Conservation (phyloP, 306 rosid genomes). For the Ormosia semicastrata region DNA sequence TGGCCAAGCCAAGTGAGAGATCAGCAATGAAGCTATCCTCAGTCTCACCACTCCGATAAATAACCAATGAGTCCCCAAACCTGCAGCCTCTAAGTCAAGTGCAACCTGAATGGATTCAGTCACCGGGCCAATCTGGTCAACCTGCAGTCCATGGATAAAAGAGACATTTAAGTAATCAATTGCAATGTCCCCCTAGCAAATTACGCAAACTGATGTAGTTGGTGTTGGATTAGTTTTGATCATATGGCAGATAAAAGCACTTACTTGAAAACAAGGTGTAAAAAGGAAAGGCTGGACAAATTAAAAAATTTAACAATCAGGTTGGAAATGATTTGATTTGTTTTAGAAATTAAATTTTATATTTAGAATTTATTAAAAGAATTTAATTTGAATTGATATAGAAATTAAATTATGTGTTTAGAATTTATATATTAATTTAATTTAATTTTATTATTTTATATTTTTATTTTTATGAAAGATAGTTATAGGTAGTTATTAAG, state of each 20-base stretch:
- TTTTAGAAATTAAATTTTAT: too few relatives aligned
- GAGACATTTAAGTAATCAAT: constrained; percentile 11
- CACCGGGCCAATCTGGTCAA: constrained; percentile 94
- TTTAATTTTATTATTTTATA: too few relatives aligned
- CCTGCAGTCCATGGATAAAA: constrained; percentile 49
- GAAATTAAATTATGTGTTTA: too few relatives aligned
- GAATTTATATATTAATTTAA: too few relatives aligned
- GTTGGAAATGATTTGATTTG: too few relatives aligned
- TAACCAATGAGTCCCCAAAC: constrained; percentile 99
- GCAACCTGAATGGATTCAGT: constrained; percentile 96
- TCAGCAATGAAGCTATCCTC: constrained; percentile 98
- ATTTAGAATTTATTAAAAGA: too few relatives aligned
- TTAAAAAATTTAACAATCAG: not conserved
- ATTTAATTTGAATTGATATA: too few relatives aligned
- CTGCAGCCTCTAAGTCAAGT: constrained; percentile 93
- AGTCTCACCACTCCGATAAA: constrained; percentile 97
- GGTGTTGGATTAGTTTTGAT: not conserved
- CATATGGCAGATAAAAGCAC: not conserved
- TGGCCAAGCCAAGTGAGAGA: constrained; percentile 96
- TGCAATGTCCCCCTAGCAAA: not conserved
- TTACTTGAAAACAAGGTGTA: not conserved
- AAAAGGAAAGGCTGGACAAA: not conserved
- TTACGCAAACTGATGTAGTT: not conserved
- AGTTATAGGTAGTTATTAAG: too few relatives aligned
- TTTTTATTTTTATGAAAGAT: too few relatives aligned